Evolutionary conservation across 495 filamentous ascomycete genomes (phyloP).

Genomic region (Penicillium silybi): DNA sequence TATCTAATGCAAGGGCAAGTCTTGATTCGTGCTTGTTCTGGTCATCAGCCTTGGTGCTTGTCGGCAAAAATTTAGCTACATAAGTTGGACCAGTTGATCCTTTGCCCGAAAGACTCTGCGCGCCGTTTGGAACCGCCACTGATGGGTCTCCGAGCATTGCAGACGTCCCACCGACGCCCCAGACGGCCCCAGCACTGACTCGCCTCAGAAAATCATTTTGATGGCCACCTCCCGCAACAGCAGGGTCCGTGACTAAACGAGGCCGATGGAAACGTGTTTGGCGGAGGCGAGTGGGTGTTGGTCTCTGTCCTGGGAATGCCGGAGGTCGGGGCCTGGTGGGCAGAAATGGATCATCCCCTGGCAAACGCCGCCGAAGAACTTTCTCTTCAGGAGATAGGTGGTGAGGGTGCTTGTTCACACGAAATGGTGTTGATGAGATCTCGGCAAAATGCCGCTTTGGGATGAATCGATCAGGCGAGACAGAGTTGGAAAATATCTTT

Average conservation of each 20-base stretch:
- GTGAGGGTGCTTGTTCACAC: slow-evolving; percentile 57
- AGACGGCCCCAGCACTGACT: slow-evolving; percentile 68
- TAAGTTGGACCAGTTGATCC: slow-evolving; percentile 74
- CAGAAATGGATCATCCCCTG: slow-evolving; percentile 65
- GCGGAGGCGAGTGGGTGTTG: slow-evolving; percentile 15
- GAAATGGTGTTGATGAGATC: slow-evolving; percentile 53
- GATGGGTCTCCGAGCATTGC: slow-evolving; percentile 41
- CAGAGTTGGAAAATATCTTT: slow-evolving; percentile 12
- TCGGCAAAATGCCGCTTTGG: slow-evolving; percentile 47
- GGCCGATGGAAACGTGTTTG: slow-evolving; percentile 32
- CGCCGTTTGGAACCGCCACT: slow-evolving; percentile 53
- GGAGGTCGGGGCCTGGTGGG: slow-evolving; percentile 15
- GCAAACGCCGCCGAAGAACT: slow-evolving; percentile 53
- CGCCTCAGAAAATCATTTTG: slow-evolving; percentile 24
- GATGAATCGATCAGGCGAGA: slow-evolving; percentile 66
- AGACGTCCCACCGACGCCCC: slow-evolving; percentile 71
- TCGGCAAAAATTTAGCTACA: slow-evolving; percentile 61
- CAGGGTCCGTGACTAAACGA: slow-evolving; percentile 30
- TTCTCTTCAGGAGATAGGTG: slow-evolving; percentile 59
- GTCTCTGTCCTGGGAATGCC: slow-evolving; percentile 20
- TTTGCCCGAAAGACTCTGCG: slow-evolving; percentile 59
- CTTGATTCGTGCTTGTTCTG: slow-evolving; percentile 67
- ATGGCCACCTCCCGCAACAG: slow-evolving; percentile 5
- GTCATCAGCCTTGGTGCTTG: slow-evolving; percentile 53
- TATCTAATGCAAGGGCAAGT: slow-evolving; percentile 76